Base-by-base conservation (phyloP, 805 yeast species). In the Candida succiphila region DNA sequence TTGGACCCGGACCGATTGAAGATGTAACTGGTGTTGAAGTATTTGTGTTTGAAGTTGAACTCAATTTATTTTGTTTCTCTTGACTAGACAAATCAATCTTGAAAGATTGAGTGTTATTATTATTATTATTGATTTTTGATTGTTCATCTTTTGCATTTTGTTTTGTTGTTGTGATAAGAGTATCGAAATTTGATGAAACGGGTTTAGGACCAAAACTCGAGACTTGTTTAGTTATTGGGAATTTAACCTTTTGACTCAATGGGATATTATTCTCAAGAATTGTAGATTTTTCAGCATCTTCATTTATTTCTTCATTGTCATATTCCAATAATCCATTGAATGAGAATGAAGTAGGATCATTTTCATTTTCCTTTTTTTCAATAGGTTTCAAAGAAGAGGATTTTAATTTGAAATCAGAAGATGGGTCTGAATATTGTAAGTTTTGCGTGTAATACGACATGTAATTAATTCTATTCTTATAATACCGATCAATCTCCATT, bases 381-480 rank as follows among this genome's bases (percentile, higher is more conserved):
- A 10, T 7, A 36, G 37, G 23, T 8, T 7, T 10, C 23, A 21
- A 21, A 7, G 7, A 8, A 10, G 23, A 21, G 7, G 23, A 21
- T 15, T 24, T 24, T 12, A 24, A 24, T 6, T 8, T 12, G 6
- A 24, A 6, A 7, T 24, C n/a, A 8, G 7, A 6, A 12, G n/a
- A 6, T 12, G 10, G 7, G 6, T 8, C 14, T 7, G 7, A 6
- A n/a, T n/a, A 7, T 12, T 24, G 7, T 7, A 24, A 12, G n/a
- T 24, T 24, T 15, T 24, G 10, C 15, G 56, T 50, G 32, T 52
- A 56, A 23, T 49, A 48, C 54, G 42, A 58, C 58, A 35, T 54
- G 65, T 49, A 71, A 45, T 56, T 46, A 60, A 34, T 56, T 60
- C 62, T 65, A 59, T 73, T 45, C 57, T 51, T 66, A 60, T 53